Percentiles rank a stretch among this genome's conserved stretches.
phyloP scores from a whole-genome alignment of 768 basidiomycete genomes.

The Coprinellus micaceus region DNA sequence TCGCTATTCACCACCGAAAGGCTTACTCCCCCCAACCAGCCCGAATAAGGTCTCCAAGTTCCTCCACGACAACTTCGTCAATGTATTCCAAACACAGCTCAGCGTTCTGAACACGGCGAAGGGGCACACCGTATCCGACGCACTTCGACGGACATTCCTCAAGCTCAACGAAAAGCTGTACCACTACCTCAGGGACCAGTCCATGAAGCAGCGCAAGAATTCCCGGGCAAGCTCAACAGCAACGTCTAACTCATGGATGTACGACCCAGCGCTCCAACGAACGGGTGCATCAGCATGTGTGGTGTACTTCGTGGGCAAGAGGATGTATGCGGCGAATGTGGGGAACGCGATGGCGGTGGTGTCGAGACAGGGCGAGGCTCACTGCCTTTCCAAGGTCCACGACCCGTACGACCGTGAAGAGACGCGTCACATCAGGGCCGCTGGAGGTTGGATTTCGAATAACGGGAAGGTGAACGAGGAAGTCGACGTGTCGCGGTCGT shows the following conservation, averaged over 20 bases:
- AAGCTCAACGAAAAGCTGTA: conserved; percentile 79
- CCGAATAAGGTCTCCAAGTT: conserved; percentile 77
- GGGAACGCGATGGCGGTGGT: conserved; percentile 88
- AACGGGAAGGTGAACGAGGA: conserved; percentile 90
- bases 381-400: conserved; percentile 74
- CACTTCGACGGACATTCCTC: conserved; percentile 84
- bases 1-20: conserved; percentile 48
- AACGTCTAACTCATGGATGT: conserved; percentile 15
- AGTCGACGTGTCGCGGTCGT: conserved; percentile 86
- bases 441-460: conserved; percentile 94
- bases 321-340: conserved; percentile 84
- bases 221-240: conserved; percentile 58
- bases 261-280: conserved; percentile 50
- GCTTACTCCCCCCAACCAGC: conserved; percentile 40
- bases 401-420: conserved; percentile 87
- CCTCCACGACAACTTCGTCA: conserved; percentile 76
- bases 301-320: conserved; percentile 76
- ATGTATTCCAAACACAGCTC: conserved; percentile 59
- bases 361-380: conserved; percentile 69
- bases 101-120: conserved; percentile 28
- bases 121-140: conserved; percentile 62
- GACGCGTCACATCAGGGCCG: conserved; percentile 79
- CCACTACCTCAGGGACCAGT: conserved; percentile 48
- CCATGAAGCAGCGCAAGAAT: conserved; percentile 62
- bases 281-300: conserved; percentile 84